phyloP scores from a whole-genome alignment of 495 filamentous ascomycete species.

The Lepidopterella palustris region DNA sequence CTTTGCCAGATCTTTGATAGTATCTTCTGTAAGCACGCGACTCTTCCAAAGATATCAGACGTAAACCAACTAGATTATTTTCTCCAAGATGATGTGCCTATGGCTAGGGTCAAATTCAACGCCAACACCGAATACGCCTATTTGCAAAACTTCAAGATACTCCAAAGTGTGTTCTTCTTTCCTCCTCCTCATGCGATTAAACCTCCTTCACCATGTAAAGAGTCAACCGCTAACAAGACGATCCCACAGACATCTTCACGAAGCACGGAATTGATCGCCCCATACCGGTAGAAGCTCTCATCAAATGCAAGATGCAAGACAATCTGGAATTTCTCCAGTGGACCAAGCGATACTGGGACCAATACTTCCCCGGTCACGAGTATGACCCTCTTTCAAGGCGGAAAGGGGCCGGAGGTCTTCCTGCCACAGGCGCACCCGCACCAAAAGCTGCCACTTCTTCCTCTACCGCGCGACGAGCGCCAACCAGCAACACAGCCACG shows the following conservation, averaged over 20 bases:
- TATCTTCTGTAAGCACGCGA: slow-evolving; percentile 65
- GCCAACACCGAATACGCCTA: slow-evolving; percentile 96
- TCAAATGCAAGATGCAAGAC: slow-evolving; percentile 99
- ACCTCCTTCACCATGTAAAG: background rate
- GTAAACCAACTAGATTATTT: background rate
- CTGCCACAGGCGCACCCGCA: slow-evolving; percentile 41
- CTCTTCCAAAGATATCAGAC: slow-evolving; percentile 1
- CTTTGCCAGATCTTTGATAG: slow-evolving; percentile 96
- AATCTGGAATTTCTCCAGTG: slow-evolving; percentile 99
- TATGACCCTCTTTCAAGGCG: slow-evolving; percentile 84
- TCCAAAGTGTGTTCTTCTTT: slow-evolving; percentile 72
- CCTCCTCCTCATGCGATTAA: slow-evolving; percentile 1
- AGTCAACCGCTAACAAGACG: slow-evolving; percentile 3
- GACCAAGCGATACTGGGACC: slow-evolving; percentile 94
- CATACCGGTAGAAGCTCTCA: slow-evolving; percentile 77
- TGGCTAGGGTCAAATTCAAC: slow-evolving; percentile 96
- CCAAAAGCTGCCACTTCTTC: slow-evolving; percentile 40
- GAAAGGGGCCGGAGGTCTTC: slow-evolving; percentile 66
- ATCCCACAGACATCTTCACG: slow-evolving; percentile 65
- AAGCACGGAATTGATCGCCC: slow-evolving; percentile 79
- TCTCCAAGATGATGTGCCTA: slow-evolving; percentile 73
- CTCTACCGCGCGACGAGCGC: slow-evolving; percentile 58
- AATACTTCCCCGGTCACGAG: slow-evolving; percentile 92
- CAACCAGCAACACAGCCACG: slow-evolving; percentile 53
- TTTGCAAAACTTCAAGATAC: slow-evolving; percentile 93